Evolutionary conservation across 2,329 filamentous ascomycete genomes (phyloP), one percentile per base, ranked within the genome.

Genomic region (Sporothrix phasma): DNA sequence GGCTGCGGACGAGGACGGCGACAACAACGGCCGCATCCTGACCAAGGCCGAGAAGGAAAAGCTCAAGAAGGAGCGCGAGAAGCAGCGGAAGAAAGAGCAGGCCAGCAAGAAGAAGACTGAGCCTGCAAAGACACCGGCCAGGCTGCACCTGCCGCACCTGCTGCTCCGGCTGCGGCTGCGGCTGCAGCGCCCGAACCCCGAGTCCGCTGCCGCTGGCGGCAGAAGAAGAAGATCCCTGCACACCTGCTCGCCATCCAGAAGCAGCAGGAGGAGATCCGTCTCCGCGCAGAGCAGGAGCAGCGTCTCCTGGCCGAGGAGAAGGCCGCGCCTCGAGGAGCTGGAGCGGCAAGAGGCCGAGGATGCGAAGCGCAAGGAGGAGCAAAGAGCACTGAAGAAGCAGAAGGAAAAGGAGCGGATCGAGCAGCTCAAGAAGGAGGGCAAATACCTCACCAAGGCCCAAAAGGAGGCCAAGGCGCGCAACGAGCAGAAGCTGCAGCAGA

Each of bases 41-140:
- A 96, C 91, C 45, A 99, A 97, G 84, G 94, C 95, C 65, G 92
- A 99, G 79, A 99, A 99, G 80, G 94, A 99, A 76, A 96, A 91
- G 77, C 82, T 93, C 72, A 97, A 93, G 83, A 99, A 97, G 79
- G 94, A 99, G 80, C 87, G 91, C 67, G 94, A 99, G 80, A 99
- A 99, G 85, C 90, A 94, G 79, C 84, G 92, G 69, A 99, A 99
- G 80, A 99, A 92, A 85, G 94, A 99, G 77, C 89, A 97, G 88
- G 90, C 91, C 69, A 86, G 89, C 31, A 91, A 92, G 79, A 96
- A 96, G 82, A 96, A 94, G 79, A 77, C 81, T 34, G 71, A 77
- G 15, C 77, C 76, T 43, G 76, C 75, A 5, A 69, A 67, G 64
- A 75, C 82, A 34, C 79, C 76, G 41, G 76, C 79, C 34, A 64